Base-by-base conservation (phyloP, 768 basidiomycete genomes). In the Grammothele lineata region DNA sequence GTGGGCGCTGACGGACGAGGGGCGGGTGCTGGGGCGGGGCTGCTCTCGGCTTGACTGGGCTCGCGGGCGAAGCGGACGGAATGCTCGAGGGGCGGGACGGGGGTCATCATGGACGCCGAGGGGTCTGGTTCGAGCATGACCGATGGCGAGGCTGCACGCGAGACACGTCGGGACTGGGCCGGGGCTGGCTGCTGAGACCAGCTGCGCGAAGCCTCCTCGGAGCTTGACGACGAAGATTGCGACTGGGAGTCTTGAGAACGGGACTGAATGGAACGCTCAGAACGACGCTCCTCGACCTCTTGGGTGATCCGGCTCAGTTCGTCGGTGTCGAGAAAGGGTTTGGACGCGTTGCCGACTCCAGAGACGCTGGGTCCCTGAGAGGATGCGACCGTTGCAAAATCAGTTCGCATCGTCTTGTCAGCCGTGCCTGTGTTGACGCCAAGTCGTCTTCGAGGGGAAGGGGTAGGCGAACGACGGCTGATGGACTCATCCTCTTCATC, bases 231-330 rank as follows among this genome's bases (percentile, higher is more conserved):
- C 24, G 10, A 40, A 35, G 45, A 54, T 27, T 40, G 50, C 27
- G 32, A 56, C 37, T 42, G 42, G 1, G 63, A 59, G n/a, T n/a
- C n/a, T 23, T 41, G 41, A 1, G 63, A 60, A 21, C 38, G 36
- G 11, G 48, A 51, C 36, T 35, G 55, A 23, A 47, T 51, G 1
- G 67, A 67, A 1, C 71, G 72, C 38, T 83, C 74, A 0, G 78
- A 77, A 32, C 83, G 73, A 27, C 85, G 72, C 51, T 86, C 83
- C 41, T 81, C 79, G 0, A 87, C 70, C 54, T 92, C 86, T 11
- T 68, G 72, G 1, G 77, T 75, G 50, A 87, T 87, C 34, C 77
- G 73, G 39, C 76, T 73, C 5, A 87, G 53, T 47, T 87, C 86
- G 0, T 75, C 77, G 3, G 71, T 69, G 47, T 78, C 73, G 17